Conservation (phyloP, 1,284 basidiomycete genomes). For the Xerocomus amazonicus region DNA sequence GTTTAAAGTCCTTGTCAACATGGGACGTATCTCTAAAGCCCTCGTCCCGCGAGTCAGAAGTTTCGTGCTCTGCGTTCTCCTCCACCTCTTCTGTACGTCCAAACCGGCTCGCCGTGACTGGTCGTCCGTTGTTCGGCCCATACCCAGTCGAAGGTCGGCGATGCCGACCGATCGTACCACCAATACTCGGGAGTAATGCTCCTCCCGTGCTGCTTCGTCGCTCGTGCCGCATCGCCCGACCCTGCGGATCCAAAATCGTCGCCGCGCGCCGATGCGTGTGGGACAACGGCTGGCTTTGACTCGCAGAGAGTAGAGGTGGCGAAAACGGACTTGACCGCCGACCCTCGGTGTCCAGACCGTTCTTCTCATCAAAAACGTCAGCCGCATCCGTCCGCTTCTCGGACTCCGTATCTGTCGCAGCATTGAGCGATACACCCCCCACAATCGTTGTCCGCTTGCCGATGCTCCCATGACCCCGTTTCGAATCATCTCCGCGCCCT, state of each 20-base stretch:
- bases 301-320: constrained; percentile 38
- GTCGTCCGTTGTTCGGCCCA: constrained; percentile 36
- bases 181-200: constrained; percentile 46
- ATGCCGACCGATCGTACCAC: constrained; percentile 61
- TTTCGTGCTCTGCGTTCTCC: constrained; percentile 42
- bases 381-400: constrained; percentile 17
- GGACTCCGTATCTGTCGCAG: constrained; percentile 32
- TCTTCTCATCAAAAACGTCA: constrained; percentile 19
- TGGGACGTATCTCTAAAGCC: constrained; percentile 37
- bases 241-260: constrained; percentile 67
- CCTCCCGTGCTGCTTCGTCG: constrained; percentile 73
- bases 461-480: constrained; percentile 35
- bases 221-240: constrained; percentile 61
- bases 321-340: constrained; percentile 34
- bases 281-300: constrained; percentile 56
- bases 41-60: constrained; percentile 33
- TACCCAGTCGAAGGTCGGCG: constrained; percentile 65
- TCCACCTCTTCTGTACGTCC: constrained; percentile 47
- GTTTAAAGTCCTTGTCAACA: constrained; percentile 74
- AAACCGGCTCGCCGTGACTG: constrained; percentile 48
- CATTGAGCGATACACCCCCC: constrained; percentile 45
- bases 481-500: constrained; percentile 40
- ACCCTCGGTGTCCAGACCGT: constrained; percentile 15
- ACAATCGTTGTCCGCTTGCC: constrained; percentile 51
- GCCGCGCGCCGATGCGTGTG: constrained; percentile 63